A percentile compares a stretch with the other conserved stretches of the same genome.
Evolutionary conservation across 441 rosid genomes (phyloP).

Genomic region (Eutrema salsugineum): DNA sequence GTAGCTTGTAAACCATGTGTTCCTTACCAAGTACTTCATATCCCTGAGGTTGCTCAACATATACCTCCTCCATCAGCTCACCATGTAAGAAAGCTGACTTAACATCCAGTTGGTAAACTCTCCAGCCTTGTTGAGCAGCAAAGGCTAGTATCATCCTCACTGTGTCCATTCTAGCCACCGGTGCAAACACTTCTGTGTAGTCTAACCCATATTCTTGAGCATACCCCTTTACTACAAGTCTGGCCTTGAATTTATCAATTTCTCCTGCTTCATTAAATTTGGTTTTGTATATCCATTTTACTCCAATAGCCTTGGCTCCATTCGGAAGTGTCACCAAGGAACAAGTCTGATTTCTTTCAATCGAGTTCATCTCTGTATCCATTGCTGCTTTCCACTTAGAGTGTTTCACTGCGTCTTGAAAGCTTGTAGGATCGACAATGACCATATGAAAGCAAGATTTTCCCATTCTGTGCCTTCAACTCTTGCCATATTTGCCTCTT

Average conservation of each 20-base stretch:
- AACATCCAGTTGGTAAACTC: not conserved
- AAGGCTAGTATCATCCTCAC: not conserved
- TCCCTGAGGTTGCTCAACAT: not conserved
- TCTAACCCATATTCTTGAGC: not conserved
- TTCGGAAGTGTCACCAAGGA: not conserved
- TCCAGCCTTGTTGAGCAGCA: not conserved
- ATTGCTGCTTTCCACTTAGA: not conserved
- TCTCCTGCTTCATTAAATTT: not conserved
- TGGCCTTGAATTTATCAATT: not conserved
- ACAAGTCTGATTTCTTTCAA: not conserved
- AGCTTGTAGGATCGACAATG: too few relatives aligned
- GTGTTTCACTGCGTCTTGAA: not conserved
- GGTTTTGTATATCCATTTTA: not conserved
- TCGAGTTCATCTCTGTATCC: not conserved
- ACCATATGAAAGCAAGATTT: too few relatives aligned
- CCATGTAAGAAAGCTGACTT: not conserved
- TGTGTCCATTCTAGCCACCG: not conserved
- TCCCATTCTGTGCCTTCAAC: too few relatives aligned
- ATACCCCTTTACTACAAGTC: not conserved
- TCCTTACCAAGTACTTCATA: not conserved
- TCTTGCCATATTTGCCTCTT: too few relatives aligned
- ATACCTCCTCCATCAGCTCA: not conserved
- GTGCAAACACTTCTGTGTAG: not conserved
- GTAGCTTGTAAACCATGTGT: not conserved
- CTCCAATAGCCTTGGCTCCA: not conserved